Evolutionary conservation across 2,329 filamentous ascomycete genomes (phyloP), one percentile per base, ranked within the genome.

Genomic region (Diaporthe sp.): DNA sequence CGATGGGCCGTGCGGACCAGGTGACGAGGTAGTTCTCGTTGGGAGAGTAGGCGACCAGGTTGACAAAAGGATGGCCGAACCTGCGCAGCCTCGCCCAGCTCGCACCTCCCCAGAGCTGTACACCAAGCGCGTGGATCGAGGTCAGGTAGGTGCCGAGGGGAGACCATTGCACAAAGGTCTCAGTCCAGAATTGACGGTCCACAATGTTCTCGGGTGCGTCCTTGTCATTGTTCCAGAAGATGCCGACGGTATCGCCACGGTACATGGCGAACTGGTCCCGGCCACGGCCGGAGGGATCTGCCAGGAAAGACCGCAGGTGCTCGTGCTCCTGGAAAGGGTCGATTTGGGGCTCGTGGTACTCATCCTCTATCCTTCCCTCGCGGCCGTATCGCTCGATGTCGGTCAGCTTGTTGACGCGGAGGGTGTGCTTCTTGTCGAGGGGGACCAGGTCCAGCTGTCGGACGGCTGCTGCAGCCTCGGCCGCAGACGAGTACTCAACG

Each of bases 221-320:
- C 85, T 94, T 96, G 86, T 97, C 97, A 88, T 97, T 97, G 88
- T 98, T 98, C 96, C 96, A 99, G 89, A 94, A 98, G 8, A 99
- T 94, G 75, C 95, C 96, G 50, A 99, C 97, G 77, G 93, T 93
- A 71, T 99, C 97, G 79, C 93, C 94, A 71, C 95, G 93, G 88
- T 94, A 98, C 91, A 98, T 95, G 83, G 94, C 94, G 80, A 98
- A 97, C 87, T 99, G 96, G 83, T 99, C 97, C 77, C 97, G 92
- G 78, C 95, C 95, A 78, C 95, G 95, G 71, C 89, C 91, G 72
- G 88, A 87, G 74, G 93, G 88, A 82, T 99, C 97, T 78, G 93
- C 94, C 80, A 99, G 88, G 92, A 95, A 99, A 83, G 94, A 98
- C 82, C 96, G 92, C 80, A 98, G 87, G 84, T 99, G 97, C 86